Evolutionary conservation across 257 asterid species (phyloP), one percentile per base, ranked within the genome.

Genomic region (Coffea canephora): DNA sequence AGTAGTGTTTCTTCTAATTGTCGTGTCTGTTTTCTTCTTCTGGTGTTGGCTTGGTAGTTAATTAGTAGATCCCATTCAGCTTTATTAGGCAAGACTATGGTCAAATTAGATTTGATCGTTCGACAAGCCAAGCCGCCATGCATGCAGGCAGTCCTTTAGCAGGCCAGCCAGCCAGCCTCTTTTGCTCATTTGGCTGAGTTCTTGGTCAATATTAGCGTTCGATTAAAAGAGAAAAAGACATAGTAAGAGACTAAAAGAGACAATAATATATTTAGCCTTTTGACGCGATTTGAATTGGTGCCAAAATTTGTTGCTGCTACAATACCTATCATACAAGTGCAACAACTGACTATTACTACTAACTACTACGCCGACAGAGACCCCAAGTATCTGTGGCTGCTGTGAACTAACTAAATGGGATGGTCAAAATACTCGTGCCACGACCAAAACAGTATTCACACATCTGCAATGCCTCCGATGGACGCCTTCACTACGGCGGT

Each of bases 401-500:
- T 71, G 19, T 39, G 66, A 61, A 70, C 77, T 70, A 15, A 21
- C 43, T 19, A 77, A 49, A 9, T 25, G 5, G 77, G 68, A 74
- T 4, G 43, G 78, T 77, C 84, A 76, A 81, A 76, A 41, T 69
- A 12, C 62, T 57, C 36, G 31, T 61, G 69, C 73, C 62, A 61
- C 61, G 77, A 19, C 52, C 78, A 50, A 15, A 23, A 52, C 39
- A 31, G 1, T 77, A 2, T 80, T 85, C 88, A 81, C 25, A 80
- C 48, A 2, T 18, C 65, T n/a, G 43, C 48, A 77, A 45, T 54
- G 39, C 50, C 43, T 61, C 54, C 68, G 36, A 80, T 80, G 4
- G 90, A 64, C 4, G 89, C 78, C 49, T 77, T 65, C 16, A 82
- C 87, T 23, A 86, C 81, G 49, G 77, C 48, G 21, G 68, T 74